Evolutionary conservation across 345 rosid species (phyloP), one percentile per base, ranked within the genome.

Genomic region (Hibiscus trionum): DNA sequence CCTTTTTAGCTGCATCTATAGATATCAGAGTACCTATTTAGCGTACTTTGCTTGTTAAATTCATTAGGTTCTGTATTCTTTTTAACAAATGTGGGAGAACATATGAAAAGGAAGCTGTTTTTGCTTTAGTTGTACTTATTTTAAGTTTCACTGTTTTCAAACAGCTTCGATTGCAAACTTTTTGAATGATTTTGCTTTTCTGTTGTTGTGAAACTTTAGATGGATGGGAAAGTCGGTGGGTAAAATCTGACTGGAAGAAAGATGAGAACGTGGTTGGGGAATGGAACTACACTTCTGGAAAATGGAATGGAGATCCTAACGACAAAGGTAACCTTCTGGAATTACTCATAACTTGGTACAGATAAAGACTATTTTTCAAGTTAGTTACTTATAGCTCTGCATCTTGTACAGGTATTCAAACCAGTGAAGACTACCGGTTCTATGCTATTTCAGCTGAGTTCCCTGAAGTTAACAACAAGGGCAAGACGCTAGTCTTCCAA

Each of bases 161-260:
- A 50, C 2, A 29, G 44, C 71, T 26, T 50, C 11, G n/a, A 26
- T 67, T 15, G 56, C 39, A 44, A 35, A 1, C n/a, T 2, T 16
- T 11, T 58, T 27, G 3, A 21, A 61, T 60, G 16, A 61, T 46
- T 55, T 37, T 29, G 16, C 19, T 19, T 61, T 11, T n/a, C 39
- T 59, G 11, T 9, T 61, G 39, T 57, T 55, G 14, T 65, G 47
- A 17, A 39, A 35, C n/a, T 72, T 35, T 46, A 95, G 99, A 89
- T 79, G 99, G 99, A 79, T 95, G 99, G 99, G 97, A 90, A 79
- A 88, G n/a, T 16, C 79, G 91, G 46, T 95, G 99, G 98, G 97
- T 92, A 31, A 82, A 73, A 75, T 92, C 99, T 49, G 97, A 92
- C 12, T 92, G 98, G 99, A 95, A 90, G 84, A 92, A 77, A 77